Evolutionary conservation across 441 rosid genomes (phyloP), one percentile per base, ranked within the genome.

Genomic region (Croton laevigatus): DNA sequence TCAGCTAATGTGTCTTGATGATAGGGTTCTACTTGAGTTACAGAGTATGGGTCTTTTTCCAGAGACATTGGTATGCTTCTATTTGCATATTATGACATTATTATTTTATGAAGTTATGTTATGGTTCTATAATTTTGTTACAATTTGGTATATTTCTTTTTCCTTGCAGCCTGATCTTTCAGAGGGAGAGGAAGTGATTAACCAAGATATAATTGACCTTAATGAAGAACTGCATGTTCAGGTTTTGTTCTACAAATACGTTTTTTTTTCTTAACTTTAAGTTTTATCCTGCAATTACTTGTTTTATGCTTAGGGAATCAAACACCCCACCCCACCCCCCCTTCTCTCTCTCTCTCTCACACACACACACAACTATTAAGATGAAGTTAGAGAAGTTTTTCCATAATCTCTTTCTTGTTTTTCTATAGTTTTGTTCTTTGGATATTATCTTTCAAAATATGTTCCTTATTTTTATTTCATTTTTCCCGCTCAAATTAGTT

Each of bases 11-110:
- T 76, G 81, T 78, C 80, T 93, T 73, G 96, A 96, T 73, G 96
- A 90, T 63, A 87, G 81, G 78, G 81, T 90, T 73, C 75, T 90
- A 75, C 70, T 93, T 82, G 99, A 96, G 85, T 78, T 93, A 16
- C 97, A 89, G 73, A 87, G 91, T 81, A 87, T 96, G 74, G 97
- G 97, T 67, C 73, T 96, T 62, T 88, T 80, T 75, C 93, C 96
- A 3, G 98, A 96, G 77, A 74, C 81, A 66, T 80, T 90, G 97
- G 99, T 96, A 85, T 59, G 85, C 66, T 74, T 66, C 60, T 48
- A 38, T 67, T 66, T 69, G 54, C 32, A 27, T 27, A 27, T 27
- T 27, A 27, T 27, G 2, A 27, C 2, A 27, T 27, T 27, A 42
- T 62, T 8, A 65, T 38, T 13, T 62, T 32, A 42, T 52, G 10